Evolutionary conservation across 78 protist species (phyloP).

Genomic region (slime mould (Dictyostelium discoideum)): dicty_2.7 NC_007089.4:2482001-2482500

Average conservation of each 20-base stretch:
- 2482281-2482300: not conserved
- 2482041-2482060: constrained; percentile 2
- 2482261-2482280: not conserved
- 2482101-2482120: not conserved
- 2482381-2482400: not conserved
- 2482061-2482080: not conserved
- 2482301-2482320: not conserved
- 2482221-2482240: not conserved
- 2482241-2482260: not conserved
- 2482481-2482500: constrained; percentile 7
- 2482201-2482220: not conserved
- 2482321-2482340: not conserved
- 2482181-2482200: not conserved
- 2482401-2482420: not conserved
- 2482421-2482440: constrained; percentile 9
- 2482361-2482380: not conserved
- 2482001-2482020: constrained; percentile 51
- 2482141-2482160: not conserved
- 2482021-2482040: constrained; percentile 53
- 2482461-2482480: not conserved
- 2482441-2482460: not conserved
- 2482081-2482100: too few species aligned
- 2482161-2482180: not conserved
- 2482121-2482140: not conserved
- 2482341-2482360: not conserved